Evolutionary conservation across 2,329 filamentous ascomycete genomes (phyloP), one percentile per base, ranked within the genome.

Genomic region (Fusarium sp.): DNA sequence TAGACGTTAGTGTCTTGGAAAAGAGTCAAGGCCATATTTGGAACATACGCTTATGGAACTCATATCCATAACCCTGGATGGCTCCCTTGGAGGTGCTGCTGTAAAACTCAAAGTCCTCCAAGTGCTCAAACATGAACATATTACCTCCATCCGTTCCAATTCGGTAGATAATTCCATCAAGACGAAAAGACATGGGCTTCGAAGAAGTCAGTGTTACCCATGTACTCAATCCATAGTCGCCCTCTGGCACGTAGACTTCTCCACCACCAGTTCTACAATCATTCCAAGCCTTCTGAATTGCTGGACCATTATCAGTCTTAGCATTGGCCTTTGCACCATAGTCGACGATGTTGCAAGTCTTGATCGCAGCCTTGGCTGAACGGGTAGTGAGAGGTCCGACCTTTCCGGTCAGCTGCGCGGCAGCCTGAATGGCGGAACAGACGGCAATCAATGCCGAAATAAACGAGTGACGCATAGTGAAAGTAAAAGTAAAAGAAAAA

Each of bases 81-180:
- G 72, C 72, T 23, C 72, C 72, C 46, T 70, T 74, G 12, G 72
- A 74, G 19, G 35, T 74, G 29, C 72, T 74, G 29, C 72, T 74
- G 10, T 74, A 74, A 2, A 74, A 55, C 55, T 74, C 72, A 60
- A 74, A 74, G 60, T 74, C 71, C 19, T 51, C 35, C 19, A 74
- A 59, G 35, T 74, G 72, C 33, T 74, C 59, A 38, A 74, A 72
- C n/a, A 74, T 63, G 14, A 74, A 45, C 72, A 74, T 72, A 4
- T 74, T 74, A 16, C 71, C 71, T 9, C 9, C 60, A 21, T 49
- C 66, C 8, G 69, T 68, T 3, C 72, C 73, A 39, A 62, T 65
- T 0, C 73, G 73, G 27, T 75, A 74, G 14, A 75, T 39, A 15
- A 11, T 60, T 33, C 73, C 73, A 16, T 75, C 73, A 2, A 75